phyloP scores from a whole-genome alignment of 495 filamentous ascomycete species.

The Talaromyces trachyspermus region DNA sequence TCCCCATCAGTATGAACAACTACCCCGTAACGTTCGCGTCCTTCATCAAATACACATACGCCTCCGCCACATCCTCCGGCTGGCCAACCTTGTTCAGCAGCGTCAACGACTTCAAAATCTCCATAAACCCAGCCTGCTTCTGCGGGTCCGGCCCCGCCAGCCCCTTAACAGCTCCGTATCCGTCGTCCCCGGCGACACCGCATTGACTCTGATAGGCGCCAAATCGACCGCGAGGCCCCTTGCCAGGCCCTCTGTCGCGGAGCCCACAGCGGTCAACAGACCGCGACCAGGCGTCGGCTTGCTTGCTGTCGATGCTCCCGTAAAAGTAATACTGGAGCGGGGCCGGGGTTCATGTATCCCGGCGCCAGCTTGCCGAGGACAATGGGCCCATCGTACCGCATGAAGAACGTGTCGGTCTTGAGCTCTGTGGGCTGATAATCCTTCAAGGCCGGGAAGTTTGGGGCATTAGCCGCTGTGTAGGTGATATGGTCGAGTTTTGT shows the following conservation, averaged over 20 bases:
- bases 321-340: conserved; percentile 39
- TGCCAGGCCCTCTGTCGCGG: conserved; percentile 35
- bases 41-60: conserved; percentile 51
- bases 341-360: conserved; percentile 27
- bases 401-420: conserved; percentile 15
- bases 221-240: conserved; percentile 46
- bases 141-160: conserved; percentile 7
- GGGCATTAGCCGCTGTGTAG: conserved; percentile 35
- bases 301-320: conserved; percentile 38
- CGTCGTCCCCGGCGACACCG: conserved; percentile 43
- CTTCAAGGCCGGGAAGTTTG: conserved; percentile 14
- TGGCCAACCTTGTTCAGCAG: conserved; percentile 35
- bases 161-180: conserved; percentile 39
- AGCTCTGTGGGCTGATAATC: conserved; percentile 35
- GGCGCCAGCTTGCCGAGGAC: conserved; percentile 41
- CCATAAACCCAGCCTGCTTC: conserved; percentile 19
- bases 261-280: conserved; percentile 34
- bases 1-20: not conserved
- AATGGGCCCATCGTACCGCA: conserved; percentile 43
- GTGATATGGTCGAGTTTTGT: conserved; percentile 29
- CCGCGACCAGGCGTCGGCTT: conserved; percentile 44
- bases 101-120: conserved; percentile 14
- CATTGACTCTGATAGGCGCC: conserved; percentile 47
- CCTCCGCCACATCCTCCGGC: conserved; percentile 50
- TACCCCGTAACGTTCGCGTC: conserved; percentile 13